Evolutionary conservation across 2,329 filamentous ascomycete species (phyloP).

Genomic region (Sporothrix luriei): DNA sequence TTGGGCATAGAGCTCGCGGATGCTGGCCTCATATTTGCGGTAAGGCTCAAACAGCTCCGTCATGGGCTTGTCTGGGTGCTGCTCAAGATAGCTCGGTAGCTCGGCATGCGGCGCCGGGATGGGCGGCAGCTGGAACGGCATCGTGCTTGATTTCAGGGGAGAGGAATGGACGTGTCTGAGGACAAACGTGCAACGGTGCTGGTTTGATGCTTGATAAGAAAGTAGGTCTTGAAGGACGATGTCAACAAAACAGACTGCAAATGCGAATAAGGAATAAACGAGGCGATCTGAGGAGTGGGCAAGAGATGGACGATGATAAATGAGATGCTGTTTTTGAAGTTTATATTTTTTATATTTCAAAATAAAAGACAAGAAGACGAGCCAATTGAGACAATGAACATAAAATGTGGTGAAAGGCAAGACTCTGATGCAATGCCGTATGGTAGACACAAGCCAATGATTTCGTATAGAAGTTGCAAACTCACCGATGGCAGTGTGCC

Average conservation of each 20-base stretch:
- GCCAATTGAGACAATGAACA: background rate
- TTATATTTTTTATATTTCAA: background rate
- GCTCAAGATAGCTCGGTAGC: slow-evolving; percentile 57
- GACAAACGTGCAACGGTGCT: background rate
- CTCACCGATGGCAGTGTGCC: slow-evolving; percentile 4
- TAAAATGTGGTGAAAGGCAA: background rate
- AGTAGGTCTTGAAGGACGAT: background rate
- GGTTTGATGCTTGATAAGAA: background rate
- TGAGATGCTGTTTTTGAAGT: background rate
- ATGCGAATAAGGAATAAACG: background rate
- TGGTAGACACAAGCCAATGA: background rate
- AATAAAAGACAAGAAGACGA: background rate
- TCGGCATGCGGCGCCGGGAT: slow-evolving; percentile 52
- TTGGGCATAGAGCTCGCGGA: slow-evolving; percentile 71
- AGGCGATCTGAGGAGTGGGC: background rate
- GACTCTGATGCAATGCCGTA: background rate
- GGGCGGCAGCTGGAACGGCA: slow-evolving; percentile 45
- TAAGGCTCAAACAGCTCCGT: slow-evolving; percentile 65
- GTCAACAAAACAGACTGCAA: background rate
- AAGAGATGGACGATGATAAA: background rate
- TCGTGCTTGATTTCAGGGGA: slow-evolving; percentile 12
- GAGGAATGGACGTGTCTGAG: background rate
- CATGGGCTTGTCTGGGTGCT: slow-evolving; percentile 57
- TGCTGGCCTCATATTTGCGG: slow-evolving; percentile 65
- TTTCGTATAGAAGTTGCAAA: background rate